Conservation (phyloP, 805 yeast genomes). For the Suhomyces pyralidae region DNA sequence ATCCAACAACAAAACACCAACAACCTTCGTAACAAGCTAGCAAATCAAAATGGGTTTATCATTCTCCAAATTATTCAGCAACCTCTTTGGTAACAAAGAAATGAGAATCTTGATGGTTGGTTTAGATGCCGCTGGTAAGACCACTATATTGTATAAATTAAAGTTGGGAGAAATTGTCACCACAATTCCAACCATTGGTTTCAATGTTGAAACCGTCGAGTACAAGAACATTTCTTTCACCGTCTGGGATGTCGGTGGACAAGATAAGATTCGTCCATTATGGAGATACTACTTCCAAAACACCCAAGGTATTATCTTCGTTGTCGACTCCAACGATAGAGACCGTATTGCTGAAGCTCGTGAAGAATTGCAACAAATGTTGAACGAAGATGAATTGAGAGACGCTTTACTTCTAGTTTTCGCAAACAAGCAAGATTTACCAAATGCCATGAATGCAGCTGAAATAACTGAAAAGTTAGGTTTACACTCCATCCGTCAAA, state of each 20-base stretch:
- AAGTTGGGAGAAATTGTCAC: slow-evolving; percentile 43
- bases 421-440: slow-evolving; percentile 44
- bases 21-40: not conserved
- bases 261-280: slow-evolving; percentile 42
- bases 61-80: slow-evolving; percentile 38
- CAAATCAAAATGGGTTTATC: slow-evolving; percentile 33
- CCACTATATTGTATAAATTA: slow-evolving; percentile 42
- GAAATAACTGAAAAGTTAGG: slow-evolving; percentile 44
- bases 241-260: slow-evolving; percentile 47
- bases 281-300: slow-evolving; percentile 45
- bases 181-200: slow-evolving; percentile 43
- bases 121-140: slow-evolving; percentile 43
- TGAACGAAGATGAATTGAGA: slow-evolving; percentile 43
- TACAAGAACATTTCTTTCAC: slow-evolving; percentile 43
- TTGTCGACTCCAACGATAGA: slow-evolving; percentile 42
- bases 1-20: slow-evolving; percentile 1
- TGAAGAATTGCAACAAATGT: slow-evolving; percentile 44
- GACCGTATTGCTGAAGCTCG: slow-evolving; percentile 43
- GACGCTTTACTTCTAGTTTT: slow-evolving; percentile 40
- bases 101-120: slow-evolving; percentile 46
- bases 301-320: slow-evolving; percentile 43
- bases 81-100: slow-evolving; percentile 41
- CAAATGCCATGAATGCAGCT: slow-evolving; percentile 45
- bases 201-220: slow-evolving; percentile 43
- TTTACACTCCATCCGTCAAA: slow-evolving; percentile 85